phyloP scores from a whole-genome alignment of 768 basidiomycete species.

The Tephrocybe sp. region DNA sequence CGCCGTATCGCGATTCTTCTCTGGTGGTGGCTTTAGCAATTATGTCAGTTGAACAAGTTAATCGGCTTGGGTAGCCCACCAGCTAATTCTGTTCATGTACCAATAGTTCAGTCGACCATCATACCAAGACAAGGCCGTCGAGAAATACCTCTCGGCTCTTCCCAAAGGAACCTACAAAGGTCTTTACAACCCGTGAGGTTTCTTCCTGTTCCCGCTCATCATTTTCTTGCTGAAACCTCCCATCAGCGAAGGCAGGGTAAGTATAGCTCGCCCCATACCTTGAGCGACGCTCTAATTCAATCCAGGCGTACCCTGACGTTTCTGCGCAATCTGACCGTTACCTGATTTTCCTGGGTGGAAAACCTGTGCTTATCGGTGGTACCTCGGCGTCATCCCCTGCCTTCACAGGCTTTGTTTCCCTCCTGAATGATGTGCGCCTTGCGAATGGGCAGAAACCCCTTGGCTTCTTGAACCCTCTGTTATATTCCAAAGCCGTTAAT shows the following conservation, averaged over 20 bases:
- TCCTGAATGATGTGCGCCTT: conserved; percentile 65
- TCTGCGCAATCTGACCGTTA: conserved; percentile 56
- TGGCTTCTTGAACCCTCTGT: conserved; percentile 68
- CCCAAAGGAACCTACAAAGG: conserved; percentile 52
- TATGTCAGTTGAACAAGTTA: conserved; percentile 40
- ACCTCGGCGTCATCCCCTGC: conserved; percentile 69
- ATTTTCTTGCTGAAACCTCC: background rate
- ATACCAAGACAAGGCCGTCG: conserved; percentile 52
- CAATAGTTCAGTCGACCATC: conserved; percentile 51
- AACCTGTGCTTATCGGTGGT: conserved; percentile 44
- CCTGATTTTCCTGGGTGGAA: conserved; percentile 45
- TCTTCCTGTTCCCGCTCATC: background rate
- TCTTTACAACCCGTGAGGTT: conserved; percentile 57
- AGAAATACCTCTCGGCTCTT: conserved; percentile 43
- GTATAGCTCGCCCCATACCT: conserved; percentile 13
- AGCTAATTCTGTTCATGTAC: background rate
- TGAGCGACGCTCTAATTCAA: background rate
- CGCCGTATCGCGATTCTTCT: conserved; percentile 50
- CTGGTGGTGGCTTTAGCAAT: conserved; percentile 75
- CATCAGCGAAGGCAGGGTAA: conserved; percentile 51
- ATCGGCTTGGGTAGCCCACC: background rate
- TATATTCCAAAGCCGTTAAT: conserved; percentile 42
- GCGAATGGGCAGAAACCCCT: conserved; percentile 39
- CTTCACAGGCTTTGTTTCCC: conserved; percentile 61
- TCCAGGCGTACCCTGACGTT: conserved; percentile 64